phyloP scores from a whole-genome alignment of 1,284 basidiomycete genomes.

The Psilocybe mexicana region DNA sequence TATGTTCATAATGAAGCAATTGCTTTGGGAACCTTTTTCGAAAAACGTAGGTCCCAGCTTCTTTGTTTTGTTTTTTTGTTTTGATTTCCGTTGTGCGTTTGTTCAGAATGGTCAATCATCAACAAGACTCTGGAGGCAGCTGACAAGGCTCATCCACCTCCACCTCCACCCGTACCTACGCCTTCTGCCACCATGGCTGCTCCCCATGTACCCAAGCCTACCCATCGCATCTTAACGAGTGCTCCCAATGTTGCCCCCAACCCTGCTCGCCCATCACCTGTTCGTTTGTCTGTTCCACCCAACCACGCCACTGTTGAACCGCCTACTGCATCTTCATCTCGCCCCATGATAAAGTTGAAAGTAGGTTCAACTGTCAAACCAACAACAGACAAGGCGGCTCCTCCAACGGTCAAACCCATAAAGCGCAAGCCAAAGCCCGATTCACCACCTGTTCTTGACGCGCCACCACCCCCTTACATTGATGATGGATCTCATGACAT shows the following conservation, averaged over 20 bases:
- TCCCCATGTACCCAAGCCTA: constrained; percentile 26
- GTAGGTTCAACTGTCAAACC: constrained; percentile 38
- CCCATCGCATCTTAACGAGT: constrained; percentile 30
- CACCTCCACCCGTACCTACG: constrained; percentile 24
- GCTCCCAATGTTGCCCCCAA: constrained; percentile 31
- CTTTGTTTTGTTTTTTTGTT: constrained; percentile 1
- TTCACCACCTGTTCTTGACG: constrained; percentile 38
- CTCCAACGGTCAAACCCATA: constrained; percentile 41
- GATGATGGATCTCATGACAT: constrained; percentile 79
- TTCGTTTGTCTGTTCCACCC: constrained; percentile 13
- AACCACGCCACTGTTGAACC: constrained; percentile 5
- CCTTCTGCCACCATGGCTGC: constrained; percentile 14
- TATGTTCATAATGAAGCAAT: constrained; percentile 80
- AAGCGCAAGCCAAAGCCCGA: constrained; percentile 41
- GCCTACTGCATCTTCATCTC: constrained; percentile 34
- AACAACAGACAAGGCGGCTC: constrained; percentile 12
- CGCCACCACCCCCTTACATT: constrained; percentile 62
- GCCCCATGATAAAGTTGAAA: constrained; percentile 61
- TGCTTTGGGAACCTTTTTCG: constrained; percentile 80
- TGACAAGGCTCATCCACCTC: constrained; percentile 33
- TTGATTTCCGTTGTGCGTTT: constrained; percentile 9
- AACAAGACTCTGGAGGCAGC: constrained; percentile 69
- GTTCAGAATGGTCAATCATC: constrained; percentile 72
- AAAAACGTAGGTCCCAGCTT: constrained; percentile 64
- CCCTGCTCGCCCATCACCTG: constrained; percentile 5